phyloP scores from a whole-genome alignment of 2,329 filamentous ascomycete genomes.

The Fusarium caatingaense region DNA sequence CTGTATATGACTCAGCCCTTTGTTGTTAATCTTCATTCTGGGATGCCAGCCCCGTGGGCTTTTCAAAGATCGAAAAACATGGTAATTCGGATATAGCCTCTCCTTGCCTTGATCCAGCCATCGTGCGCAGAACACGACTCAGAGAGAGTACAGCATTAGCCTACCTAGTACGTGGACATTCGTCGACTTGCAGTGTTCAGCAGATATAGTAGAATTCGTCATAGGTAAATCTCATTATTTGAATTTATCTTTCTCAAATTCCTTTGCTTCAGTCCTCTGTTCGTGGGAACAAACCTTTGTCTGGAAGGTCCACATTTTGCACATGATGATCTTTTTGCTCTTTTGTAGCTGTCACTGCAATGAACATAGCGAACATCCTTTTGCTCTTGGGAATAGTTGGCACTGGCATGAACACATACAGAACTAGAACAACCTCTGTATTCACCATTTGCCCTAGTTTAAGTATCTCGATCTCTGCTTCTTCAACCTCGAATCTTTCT shows the following conservation, averaged over 20 bases:
- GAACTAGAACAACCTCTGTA: neutral
- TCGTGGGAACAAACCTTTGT: neutral
- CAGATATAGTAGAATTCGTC: neutral
- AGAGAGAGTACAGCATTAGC: neutral
- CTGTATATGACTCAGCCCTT: neutral
- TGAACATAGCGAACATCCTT: neutral
- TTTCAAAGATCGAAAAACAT: neutral
- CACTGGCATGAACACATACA: neutral
- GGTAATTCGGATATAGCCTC: neutral
- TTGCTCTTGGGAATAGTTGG: neutral
- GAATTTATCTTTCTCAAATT: too few species aligned
- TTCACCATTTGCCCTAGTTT: neutral
- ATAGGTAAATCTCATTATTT: too few species aligned
- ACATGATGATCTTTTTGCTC: neutral
- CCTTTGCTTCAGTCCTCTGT: too few species aligned
- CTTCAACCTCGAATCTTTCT: neutral
- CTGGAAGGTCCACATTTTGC: neutral
- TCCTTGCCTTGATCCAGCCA: neutral
- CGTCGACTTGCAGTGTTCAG: neutral
- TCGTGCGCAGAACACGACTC: neutral
- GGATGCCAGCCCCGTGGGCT: fast-evolving
- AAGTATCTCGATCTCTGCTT: neutral
- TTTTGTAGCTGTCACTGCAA: neutral
- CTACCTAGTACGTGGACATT: neutral
- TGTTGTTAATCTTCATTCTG: neutral